Evolutionary conservation across 208 protist species (phyloP), one percentile per base, ranked within the genome.

Genomic region (Trypanosoma brucei): DNA sequence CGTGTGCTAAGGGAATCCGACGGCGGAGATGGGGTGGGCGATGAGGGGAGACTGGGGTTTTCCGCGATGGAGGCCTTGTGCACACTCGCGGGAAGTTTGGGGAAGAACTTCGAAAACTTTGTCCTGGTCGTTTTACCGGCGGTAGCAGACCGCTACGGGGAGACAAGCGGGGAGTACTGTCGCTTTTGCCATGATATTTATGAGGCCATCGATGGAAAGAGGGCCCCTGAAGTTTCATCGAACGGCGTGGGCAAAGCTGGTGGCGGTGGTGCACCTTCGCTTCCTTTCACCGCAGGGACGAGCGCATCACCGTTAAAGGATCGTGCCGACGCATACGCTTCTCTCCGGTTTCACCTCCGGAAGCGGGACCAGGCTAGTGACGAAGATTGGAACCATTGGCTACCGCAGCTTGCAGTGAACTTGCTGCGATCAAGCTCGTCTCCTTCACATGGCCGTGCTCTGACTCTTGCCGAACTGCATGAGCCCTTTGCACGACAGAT

Each of bases 401-500:
- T 95, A 40, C 77, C 79, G 58, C 76, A 87, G 67, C 71, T 95
- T 68, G 77, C 84, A 22, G 81, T 92, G 54, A 84, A 86, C 79
- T 78, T 95, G 62, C 77, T 95, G 30, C 84, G 86, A 22, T 84
- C 75, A 34, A 95, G 86, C 59, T 84, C 90, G 31, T 87, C 86
- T 30, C 74, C 72, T 36, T 81, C 86, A 31, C 90, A 93, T 65
- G 75, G 68, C 2, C 83, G 82, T 68, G 85, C 87, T 37, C 84
- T 87, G 44, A 60, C 76, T 34, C 76, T 96, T 1, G 91, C 91
- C 14, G 78, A 92, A 62, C 56, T 93, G 33, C 79, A 96, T 66
- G 85, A 91, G 56, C 85, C 84, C 46, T 96, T 96, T 77, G 91
- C 91, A 56, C 81, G 87, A 2, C 79, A 89, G 54, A 92, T 96